Evolutionary conservation across 768 basidiomycete species (phyloP), one percentile per base, ranked within the genome.

Genomic region (Lentinula boryana): DNA sequence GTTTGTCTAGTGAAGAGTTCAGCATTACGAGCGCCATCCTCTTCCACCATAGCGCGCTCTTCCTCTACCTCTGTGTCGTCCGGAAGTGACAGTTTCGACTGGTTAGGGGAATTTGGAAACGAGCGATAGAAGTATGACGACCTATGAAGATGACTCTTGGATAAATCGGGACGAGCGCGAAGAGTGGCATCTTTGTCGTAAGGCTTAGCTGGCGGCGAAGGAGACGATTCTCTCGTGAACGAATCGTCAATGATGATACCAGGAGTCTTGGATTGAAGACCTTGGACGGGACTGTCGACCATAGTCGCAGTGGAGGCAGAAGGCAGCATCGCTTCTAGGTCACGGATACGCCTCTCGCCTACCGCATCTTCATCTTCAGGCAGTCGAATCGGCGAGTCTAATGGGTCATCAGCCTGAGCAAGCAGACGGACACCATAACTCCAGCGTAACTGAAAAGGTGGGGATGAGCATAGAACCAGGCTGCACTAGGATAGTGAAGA

Each of bases 371-470:
- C 63, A 7, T 66, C 67, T 54, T 68, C 70, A 15, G 64, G 40
- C 41, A 63, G 58, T 13, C 57, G 63, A 31, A 56, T 63, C 8
- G 62, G 63, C 33, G 57, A 46, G 13, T 63, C 58, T 35, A 59
- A 60, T 44, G 77, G 71, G 2, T 74, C 71, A 60, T 92, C 91
- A 2, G 91, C 88, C 60, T 82, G 83, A 0, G 91, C 81, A 7
- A 97, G 80, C 0, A 96, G 78, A 54, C 81, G 83, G n/a, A 97
- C 88, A 18, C 95, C 95, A 70, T 90, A 93, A 58, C 92, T 95
- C 91, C 96, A 98, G 15, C 95, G 88, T 33, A 97, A 74, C 92
- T 92, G 63, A 6, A 43, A 58, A n/a, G 41, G 33, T 59, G 23
- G 21, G 35, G 57, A 6, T 51, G 56, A 31, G 12, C 32, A 33